A percentile compares a stretch with the other conserved stretches of the same genome.
Evolutionary conservation across 2,329 filamentous ascomycete genomes (phyloP).

Genomic region (Aspergillus hiratsukae): DNA sequence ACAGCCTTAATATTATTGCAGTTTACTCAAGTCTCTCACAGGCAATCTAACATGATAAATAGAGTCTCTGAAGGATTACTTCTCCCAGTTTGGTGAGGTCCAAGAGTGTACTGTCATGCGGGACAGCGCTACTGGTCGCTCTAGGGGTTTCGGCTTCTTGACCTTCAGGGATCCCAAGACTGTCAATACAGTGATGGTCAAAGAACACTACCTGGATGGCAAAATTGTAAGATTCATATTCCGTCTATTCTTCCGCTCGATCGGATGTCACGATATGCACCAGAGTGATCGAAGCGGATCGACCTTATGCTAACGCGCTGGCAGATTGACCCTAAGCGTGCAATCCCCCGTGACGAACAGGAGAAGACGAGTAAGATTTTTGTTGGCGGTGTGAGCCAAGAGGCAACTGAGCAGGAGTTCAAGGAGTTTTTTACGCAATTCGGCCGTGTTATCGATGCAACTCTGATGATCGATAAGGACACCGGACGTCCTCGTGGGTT

Average conservation of each 20-base stretch:
- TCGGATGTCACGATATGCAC: not conserved
- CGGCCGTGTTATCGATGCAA: constrained; percentile 92
- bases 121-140: constrained; percentile 87
- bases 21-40: constrained; percentile 1
- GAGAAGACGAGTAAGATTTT: constrained; percentile 99
- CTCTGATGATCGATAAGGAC: constrained; percentile 99
- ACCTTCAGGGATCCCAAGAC: constrained; percentile 98
- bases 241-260: not conserved
- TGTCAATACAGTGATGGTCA: constrained; percentile 99
- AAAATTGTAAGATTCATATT: constrained; percentile 72
- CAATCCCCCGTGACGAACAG: constrained; percentile 95
- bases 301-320: constrained; percentile 20
- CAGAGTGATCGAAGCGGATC: not conserved
- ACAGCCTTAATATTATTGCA: constrained; percentile 7
- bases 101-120: constrained; percentile 99
- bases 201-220: constrained; percentile 95
- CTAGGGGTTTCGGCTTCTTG: constrained; percentile 92
- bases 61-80: constrained; percentile 97
- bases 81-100: constrained; percentile 95
- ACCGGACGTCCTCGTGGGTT: constrained; percentile 95
- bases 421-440: constrained; percentile 96
- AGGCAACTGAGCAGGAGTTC: constrained; percentile 94
- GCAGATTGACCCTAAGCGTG: constrained; percentile 95
- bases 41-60: constrained; percentile 22
- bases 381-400: constrained; percentile 94